Base-by-base conservation (phyloP, 2,329 filamentous ascomycete species). In the Botrytis aclada region DNA sequence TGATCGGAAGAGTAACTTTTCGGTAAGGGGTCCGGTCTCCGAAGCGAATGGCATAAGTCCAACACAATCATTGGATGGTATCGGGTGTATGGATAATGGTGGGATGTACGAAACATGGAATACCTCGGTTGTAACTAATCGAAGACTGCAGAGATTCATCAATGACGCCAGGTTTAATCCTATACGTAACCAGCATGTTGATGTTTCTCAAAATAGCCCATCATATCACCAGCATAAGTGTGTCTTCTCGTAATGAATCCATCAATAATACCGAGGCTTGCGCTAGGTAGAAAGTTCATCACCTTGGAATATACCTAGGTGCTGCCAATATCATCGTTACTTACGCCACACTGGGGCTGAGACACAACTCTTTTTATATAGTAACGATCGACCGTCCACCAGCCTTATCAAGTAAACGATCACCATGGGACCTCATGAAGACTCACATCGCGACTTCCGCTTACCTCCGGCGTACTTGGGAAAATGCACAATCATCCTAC, bases 271-370 rank as follows among this genome's bases (percentile, higher is more conserved):
- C 16, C 51, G n/a, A 56, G 51, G n/a, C 51, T 51, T n/a, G 51
- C 9, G 16, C n/a, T 32, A 29, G 51, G 16, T 39, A 25, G 25
- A 14, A 25, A 39, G n/a, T 34, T 41, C 34, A 54, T 39, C 47
- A 32, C 54, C 32, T 32, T 67, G 47, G 25, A 41, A 41, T 20
- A 32, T 41, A 56, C 10, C 34, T 51, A 56, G 47, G 18, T 54
- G 45, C 18, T 56, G 18, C 34, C 34, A 16, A 41, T 61, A 37
- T 56, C 47, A 56, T n/a, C 10, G 10, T 32, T 22, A 56, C 5
- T 32, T 32, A 56, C 65, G 65, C 65, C 47, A 69, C 65, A 69
- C n/a, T 69, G 65, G 51, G 47, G 65, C 65, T 56, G 65, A 69
- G 37, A 69, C 54, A 8, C 2, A 41, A 37, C 34, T 18, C 34